phyloP scores from a whole-genome alignment of 2,329 filamentous ascomycete species.

The Claviceps spartinae region DNA sequence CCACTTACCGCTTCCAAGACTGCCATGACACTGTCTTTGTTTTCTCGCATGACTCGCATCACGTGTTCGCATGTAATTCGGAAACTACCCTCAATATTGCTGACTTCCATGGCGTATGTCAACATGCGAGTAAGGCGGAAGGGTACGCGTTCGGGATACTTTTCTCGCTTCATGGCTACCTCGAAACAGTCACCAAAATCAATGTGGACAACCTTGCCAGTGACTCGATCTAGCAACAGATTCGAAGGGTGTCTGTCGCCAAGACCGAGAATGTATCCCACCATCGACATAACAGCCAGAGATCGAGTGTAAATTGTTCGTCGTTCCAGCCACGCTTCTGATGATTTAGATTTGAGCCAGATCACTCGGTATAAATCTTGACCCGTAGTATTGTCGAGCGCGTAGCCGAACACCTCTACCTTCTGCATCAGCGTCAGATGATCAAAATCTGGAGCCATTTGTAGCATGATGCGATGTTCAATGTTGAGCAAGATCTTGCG shows the following conservation, averaged over 20 bases:
- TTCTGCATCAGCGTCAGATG: slow-evolving; percentile 99
- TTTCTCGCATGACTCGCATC: slow-evolving; percentile 90
- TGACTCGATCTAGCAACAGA: slow-evolving; percentile 89
- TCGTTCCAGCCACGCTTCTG: slow-evolving; percentile 92
- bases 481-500: slow-evolving; percentile 97
- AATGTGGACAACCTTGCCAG: slow-evolving; percentile 95
- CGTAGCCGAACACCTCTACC: slow-evolving; percentile 98
- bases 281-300: slow-evolving; percentile 99
- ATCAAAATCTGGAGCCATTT: slow-evolving; percentile 98
- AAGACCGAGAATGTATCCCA: slow-evolving; percentile 95
- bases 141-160: slow-evolving; percentile 92
- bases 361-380: slow-evolving; percentile 96
- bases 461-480: slow-evolving; percentile 97
- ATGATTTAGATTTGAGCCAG: slow-evolving; percentile 98
- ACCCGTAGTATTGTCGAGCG: slow-evolving; percentile 95
- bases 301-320: slow-evolving; percentile 98
- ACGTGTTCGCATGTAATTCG: slow-evolving; percentile 96
- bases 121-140: slow-evolving; percentile 98
- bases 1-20: slow-evolving; percentile 85
- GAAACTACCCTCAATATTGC: slow-evolving; percentile 98
- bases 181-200: slow-evolving; percentile 99
- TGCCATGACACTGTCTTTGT: slow-evolving; percentile 97
- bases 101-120: slow-evolving; percentile 99
- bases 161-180: slow-evolving; percentile 98
- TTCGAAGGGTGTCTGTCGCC: slow-evolving; percentile 97